Evolutionary conservation across 495 filamentous ascomycete genomes (phyloP), one percentile per base, ranked within the genome.

Genomic region (Xylaria longipes): DNA sequence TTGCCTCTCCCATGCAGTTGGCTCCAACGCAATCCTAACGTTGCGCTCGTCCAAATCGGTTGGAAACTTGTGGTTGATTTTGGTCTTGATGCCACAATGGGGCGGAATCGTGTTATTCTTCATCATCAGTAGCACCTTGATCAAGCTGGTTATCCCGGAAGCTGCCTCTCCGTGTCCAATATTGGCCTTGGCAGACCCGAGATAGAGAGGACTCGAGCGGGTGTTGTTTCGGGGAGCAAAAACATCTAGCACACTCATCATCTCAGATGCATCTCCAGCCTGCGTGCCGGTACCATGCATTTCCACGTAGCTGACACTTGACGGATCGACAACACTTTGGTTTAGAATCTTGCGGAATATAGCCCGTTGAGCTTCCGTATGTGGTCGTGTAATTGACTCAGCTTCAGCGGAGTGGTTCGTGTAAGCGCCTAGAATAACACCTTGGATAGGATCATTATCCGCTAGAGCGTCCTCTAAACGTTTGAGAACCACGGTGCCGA

Each of bases 91-190:
- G 52, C 91, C 91, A 68, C 89, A 87, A 68, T 93, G 91, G 2
- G 91, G 89, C 7, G 92, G 92, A 48, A 95, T 93, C 54, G 83
- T 85, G 74, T 86, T 88, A 73, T 92, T 88, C 73, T 87, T 81
- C 82, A 95, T 81, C 91, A 94, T 94, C 76, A 94, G 79, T 60
- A 94, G 72, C 1, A 90, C 84, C 78, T 96, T 96, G 72, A 93
- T 84, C 25, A 96, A 79, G 8, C 88, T 85, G 7, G 89, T 88
- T 52, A 93, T 84, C 66, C 93, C 93, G 1, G 14, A 8, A 0
- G 88, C 91, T 29, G 91, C 90, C 77, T 96, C 93, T 43, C 87
- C 91, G 75, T 95, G 92, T 1, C 93, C 93, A 66, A 95, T 84
- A 68, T 94, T 95, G 4, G 92, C 82, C 73, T 96, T 96, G 35